A percentile compares a stretch with the other conserved stretches of the same genome.
Evolutionary conservation across 768 basidiomycete genomes (phyloP).

Genomic region (Fomitopsis pulvina): DNA sequence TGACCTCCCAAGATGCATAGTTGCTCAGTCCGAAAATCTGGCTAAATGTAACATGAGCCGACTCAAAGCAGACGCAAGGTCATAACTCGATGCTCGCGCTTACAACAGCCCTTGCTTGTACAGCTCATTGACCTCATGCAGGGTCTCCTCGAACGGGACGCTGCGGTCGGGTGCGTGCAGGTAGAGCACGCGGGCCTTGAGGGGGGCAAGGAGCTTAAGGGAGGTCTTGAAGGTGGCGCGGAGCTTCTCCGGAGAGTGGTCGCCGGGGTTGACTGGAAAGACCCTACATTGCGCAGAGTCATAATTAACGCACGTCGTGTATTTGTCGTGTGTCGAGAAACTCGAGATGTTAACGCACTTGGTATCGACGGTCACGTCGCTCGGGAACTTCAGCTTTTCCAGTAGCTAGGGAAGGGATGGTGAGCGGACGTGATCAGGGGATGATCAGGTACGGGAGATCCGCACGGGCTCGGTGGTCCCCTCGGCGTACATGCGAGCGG

Average conservation of each 20-base stretch:
- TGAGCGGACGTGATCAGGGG: no score
- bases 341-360: conserved; percentile 28
- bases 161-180: conserved; percentile 55
- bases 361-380: conserved; percentile 38
- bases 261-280: conserved; percentile 34
- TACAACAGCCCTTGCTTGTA: conserved; percentile 56
- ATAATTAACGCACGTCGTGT: neutral
- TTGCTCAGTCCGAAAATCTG: conserved; percentile 62
- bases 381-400: conserved; percentile 31
- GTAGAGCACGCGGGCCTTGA: conserved; percentile 47
- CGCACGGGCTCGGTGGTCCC: conserved; percentile 51
- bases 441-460: neutral
- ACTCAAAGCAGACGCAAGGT: no score
- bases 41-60: no score
- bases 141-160: conserved; percentile 50
- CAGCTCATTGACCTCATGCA: conserved; percentile 46
- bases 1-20: conserved; percentile 48
- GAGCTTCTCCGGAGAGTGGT: conserved; percentile 33
- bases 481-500: conserved; percentile 41
- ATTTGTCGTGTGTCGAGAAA: no score
- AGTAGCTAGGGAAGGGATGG: conserved; percentile 13
- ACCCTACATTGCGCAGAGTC: conserved; percentile 28
- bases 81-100: no score
- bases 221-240: conserved; percentile 41
- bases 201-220: conserved; percentile 35